Conservation (phyloP, 139 green algal genomes). For the Limnomonas spitsbergensis region DNA sequence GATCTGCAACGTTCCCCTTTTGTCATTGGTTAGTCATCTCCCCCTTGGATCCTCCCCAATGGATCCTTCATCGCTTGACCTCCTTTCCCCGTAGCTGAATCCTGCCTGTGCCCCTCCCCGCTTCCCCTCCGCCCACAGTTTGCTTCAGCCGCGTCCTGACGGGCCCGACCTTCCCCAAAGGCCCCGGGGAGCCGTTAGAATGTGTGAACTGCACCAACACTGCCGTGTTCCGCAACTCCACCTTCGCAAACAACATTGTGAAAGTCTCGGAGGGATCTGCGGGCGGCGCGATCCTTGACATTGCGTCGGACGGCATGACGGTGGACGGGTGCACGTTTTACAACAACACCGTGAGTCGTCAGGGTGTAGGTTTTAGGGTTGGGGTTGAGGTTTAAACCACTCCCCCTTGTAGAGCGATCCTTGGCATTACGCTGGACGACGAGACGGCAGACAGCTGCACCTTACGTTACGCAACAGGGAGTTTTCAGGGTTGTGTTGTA, state of each 20-base stretch:
- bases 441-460: too few relatives aligned
- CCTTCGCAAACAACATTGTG: neutral
- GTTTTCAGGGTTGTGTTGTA: too few relatives aligned
- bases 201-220: neutral
- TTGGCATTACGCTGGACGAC: too few relatives aligned
- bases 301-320: neutral
- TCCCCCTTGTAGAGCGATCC: too few relatives aligned
- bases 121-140: neutral
- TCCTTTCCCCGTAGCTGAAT: too few relatives aligned
- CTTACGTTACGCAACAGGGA: too few relatives aligned
- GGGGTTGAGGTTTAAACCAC: too few relatives aligned
- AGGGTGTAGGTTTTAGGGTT: too few relatives aligned
- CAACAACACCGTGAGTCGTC: slow-evolving; percentile 8
- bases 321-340: slow-evolving; percentile 7
- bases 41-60: too few relatives aligned
- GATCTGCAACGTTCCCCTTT: neutral
- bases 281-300: slow-evolving; percentile 3
- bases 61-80: too few relatives aligned
- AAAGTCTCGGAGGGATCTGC: neutral
- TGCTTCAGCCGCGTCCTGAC: neutral
- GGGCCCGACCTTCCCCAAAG: neutral
- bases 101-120: too few relatives aligned
- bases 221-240: neutral
- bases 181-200: neutral
- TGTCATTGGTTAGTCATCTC: neutral